phyloP scores from a whole-genome alignment of 352 stramenopile species.

The Sclerospora graminicola region DNA sequence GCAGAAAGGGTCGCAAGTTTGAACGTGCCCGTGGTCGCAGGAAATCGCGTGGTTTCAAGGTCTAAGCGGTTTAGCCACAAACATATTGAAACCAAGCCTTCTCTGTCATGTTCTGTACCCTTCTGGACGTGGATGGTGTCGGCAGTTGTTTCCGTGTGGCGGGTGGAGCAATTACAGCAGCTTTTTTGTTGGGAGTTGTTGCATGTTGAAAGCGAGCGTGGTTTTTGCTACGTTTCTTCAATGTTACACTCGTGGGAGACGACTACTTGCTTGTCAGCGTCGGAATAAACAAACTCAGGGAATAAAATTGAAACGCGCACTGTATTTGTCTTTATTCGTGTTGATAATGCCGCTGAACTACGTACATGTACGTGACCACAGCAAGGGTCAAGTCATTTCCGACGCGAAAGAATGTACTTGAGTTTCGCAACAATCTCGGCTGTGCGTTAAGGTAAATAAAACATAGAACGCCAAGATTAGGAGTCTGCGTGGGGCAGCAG shows the following conservation, averaged over 20 bases:
- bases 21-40: slow-evolving; percentile 98
- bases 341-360: background rate
- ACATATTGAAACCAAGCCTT: slow-evolving; percentile 23
- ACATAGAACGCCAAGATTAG: too few relatives aligned
- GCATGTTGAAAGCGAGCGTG: background rate
- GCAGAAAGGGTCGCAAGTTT: slow-evolving; percentile 99
- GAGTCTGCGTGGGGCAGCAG: too few relatives aligned
- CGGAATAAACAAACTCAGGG: slow-evolving; percentile 40
- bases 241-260: slow-evolving; percentile 17
- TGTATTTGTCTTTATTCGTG: slow-evolving; percentile 27
- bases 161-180: slow-evolving; percentile 11
- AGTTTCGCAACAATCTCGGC: slow-evolving; percentile 85
- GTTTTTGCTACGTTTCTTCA: slow-evolving; percentile 7
- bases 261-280: slow-evolving; percentile 15
- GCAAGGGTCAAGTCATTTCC: slow-evolving; percentile 35
- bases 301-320: slow-evolving; percentile 84
- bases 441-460: too few relatives aligned
- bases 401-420: slow-evolving; percentile 83
- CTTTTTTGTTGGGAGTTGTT: slow-evolving; percentile 14
- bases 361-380: background rate
- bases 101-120: slow-evolving; percentile 13
- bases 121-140: slow-evolving; percentile 10
- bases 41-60: slow-evolving; percentile 99
- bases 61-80: slow-evolving; percentile 78
- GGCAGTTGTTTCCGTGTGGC: slow-evolving; percentile 1